Base-by-base conservation (phyloP, 2,329 filamentous ascomycete species). In the Tolypocladium nubicola region DNA sequence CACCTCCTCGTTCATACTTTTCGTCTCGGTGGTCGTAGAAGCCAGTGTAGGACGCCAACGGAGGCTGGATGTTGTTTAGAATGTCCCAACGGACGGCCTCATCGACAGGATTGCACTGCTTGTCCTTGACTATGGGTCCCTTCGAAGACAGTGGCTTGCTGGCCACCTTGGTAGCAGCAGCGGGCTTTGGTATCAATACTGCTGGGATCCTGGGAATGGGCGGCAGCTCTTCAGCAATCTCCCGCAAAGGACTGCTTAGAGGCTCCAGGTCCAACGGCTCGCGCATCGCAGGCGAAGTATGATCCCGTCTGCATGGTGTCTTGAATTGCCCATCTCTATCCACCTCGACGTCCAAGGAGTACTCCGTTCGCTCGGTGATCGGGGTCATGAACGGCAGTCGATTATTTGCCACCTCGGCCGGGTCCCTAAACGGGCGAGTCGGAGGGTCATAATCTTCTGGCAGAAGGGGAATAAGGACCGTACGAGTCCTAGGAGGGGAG, bases 301-400 rank as follows among this genome's bases (percentile, higher is more conserved):
- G 65, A 56, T 75, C 66, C 59, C 68, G 80, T 64, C 86, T 87
- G 64, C 84, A 90, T 19, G 91, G 91, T 5, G 90, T 95, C 73
- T 94, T 96, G 53, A 84, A 80, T 56, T 79, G 80, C 80, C 80
- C 70, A 82, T 81, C 63, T 76, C 77, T 73, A 55, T 83, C 79
- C 35, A 82, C 84, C 5, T 82, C 81, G 47, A 87, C 73, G 40
- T 87, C 87, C 6, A 97, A 75, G 0, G 92, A 97, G 13, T 86
- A 88, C 72, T 99, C 94, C 0, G 94, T 99, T 65, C 90, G 86
- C 71, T 99, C 94, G 1, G 94, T 93, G 63, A 99, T 99, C 1
- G 94, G 94, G 0, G 94, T 99, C 94, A 99, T 97, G 70, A 97
- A 99, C 3, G 93, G 94, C 11, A 97, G 78, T 56, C 92, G 87